Conservation (phyloP, 139 green algal genomes). For the Tetraselmis striata region DNA sequence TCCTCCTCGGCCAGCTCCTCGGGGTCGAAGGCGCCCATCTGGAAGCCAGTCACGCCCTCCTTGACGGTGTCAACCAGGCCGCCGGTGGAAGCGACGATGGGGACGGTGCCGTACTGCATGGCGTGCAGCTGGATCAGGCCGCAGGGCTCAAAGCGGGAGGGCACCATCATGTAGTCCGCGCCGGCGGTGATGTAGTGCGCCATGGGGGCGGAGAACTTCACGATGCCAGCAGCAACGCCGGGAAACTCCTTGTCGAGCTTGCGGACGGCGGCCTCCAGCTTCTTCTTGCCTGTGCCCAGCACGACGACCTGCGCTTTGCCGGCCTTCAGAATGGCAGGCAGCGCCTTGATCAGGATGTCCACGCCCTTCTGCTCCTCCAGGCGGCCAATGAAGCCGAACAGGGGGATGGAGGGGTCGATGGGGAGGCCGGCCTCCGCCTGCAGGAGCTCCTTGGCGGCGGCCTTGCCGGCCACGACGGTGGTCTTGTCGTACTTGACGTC, state of each 20-base stretch:
- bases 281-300: conserved; percentile 95
- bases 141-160: conserved; percentile 96
- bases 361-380: conserved; percentile 99
- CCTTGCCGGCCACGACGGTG: conserved; percentile 82
- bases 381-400: conserved; percentile 90
- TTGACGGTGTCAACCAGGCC: conserved; percentile 98
- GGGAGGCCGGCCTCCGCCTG: conserved; percentile 61
- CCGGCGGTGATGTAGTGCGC: conserved; percentile 91
- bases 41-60: conserved; percentile 97
- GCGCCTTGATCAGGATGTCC: conserved; percentile 88
- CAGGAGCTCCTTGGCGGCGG: conserved; percentile 80
- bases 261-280: conserved; percentile 69
- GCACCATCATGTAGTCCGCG: conserved; percentile 95
- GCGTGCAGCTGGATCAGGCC: conserved; percentile 94
- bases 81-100: conserved; percentile 91
- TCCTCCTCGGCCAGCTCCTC: conserved; percentile 72
- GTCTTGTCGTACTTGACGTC: conserved; percentile 83
- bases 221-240: conserved; percentile 68
- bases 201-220: conserved; percentile 85
- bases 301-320: conserved; percentile 66
- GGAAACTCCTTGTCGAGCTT: conserved; percentile 58
- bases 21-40: conserved; percentile 80
- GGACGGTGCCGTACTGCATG: conserved; percentile 86
- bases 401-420: conserved; percentile 65
- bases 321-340: conserved; percentile 67